A percentile compares a stretch with the other conserved stretches of the same genome.
Evolutionary conservation across 495 filamentous ascomycete genomes (phyloP).

Genomic region (Parathielavia appendiculata): DNA sequence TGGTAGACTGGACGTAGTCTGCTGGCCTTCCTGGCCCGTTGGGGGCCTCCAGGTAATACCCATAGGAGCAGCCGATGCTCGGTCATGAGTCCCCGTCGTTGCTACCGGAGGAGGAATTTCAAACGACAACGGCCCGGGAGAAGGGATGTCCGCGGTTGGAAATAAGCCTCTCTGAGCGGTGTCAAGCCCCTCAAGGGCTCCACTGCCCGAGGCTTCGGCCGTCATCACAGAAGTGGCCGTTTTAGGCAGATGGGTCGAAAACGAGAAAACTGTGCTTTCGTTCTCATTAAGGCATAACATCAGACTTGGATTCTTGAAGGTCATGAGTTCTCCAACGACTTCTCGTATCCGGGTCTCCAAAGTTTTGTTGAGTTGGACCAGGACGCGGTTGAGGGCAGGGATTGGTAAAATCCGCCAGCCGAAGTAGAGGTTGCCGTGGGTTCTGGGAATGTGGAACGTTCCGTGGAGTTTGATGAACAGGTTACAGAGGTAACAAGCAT

Average conservation of each 20-base stretch:
- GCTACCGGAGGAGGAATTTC: neutral
- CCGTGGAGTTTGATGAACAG: constrained; percentile 40
- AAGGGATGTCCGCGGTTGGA: neutral
- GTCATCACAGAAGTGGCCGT: constrained; percentile 1
- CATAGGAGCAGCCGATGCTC: neutral
- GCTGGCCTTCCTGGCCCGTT: too few relatives aligned
- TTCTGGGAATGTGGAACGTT: constrained; percentile 35
- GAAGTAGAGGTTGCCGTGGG: constrained; percentile 42
- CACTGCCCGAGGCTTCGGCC: neutral
- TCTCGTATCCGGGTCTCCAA: constrained; percentile 12
- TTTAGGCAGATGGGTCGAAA: constrained; percentile 10
- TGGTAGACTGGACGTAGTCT: neutral
- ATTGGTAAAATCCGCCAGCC: constrained; percentile 32
- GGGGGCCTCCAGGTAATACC: neutral
- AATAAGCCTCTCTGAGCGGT: neutral
- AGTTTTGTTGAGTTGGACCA: constrained; percentile 7
- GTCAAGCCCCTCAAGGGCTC: neutral
- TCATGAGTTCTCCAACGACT: constrained; percentile 3
- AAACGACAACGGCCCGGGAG: neutral
- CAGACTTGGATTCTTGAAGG: neutral
- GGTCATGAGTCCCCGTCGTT: neutral
- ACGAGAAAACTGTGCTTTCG: constrained; percentile 20
- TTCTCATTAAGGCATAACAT: constrained; percentile 7
- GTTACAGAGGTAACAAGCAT: constrained; percentile 49
- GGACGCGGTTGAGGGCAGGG: neutral